Conservation (phyloP, 495 filamentous ascomycete genomes). For the Penicillium pulvis region DNA sequence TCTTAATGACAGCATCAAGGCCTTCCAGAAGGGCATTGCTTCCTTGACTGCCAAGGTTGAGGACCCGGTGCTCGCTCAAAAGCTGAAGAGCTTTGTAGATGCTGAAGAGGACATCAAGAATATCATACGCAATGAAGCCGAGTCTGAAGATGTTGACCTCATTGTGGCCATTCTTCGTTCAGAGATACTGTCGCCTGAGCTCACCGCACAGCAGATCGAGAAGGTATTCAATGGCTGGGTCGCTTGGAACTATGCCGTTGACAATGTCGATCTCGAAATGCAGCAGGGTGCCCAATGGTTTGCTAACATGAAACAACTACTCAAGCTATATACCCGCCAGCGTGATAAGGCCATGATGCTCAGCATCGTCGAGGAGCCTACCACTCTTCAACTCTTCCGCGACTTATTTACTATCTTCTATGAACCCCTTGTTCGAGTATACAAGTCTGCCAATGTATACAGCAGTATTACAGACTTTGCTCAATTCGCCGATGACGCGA, state of each 20-base stretch:
- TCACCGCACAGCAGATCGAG: constrained; percentile 72
- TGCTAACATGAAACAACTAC: constrained; percentile 89
- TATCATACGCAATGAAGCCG: constrained; percentile 70
- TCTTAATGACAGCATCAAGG: constrained; percentile 83
- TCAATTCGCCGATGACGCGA: constrained; percentile 87
- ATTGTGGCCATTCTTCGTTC: constrained; percentile 80
- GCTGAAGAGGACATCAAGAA: constrained; percentile 73
- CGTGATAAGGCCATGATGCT: constrained; percentile 98
- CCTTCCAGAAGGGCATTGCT: constrained; percentile 83
- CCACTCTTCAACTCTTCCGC: constrained; percentile 88
- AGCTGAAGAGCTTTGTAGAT: constrained; percentile 76
- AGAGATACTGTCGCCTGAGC: constrained; percentile 67
- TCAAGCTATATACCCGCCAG: constrained; percentile 89
- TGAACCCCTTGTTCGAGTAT: constrained; percentile 92
- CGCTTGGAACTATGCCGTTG: constrained; percentile 94
- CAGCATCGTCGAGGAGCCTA: constrained; percentile 90
- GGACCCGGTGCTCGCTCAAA: constrained; percentile 76
- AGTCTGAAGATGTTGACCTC: constrained; percentile 71
- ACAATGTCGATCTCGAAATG: constrained; percentile 87
- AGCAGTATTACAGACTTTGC: constrained; percentile 95
- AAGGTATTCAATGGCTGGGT: constrained; percentile 91
- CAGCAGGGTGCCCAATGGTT: constrained; percentile 86
- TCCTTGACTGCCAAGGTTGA: constrained; percentile 70
- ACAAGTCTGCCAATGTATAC: constrained; percentile 99
- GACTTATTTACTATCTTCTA: constrained; percentile 99